Evolutionary conservation across 495 filamentous ascomycete species (phyloP).

Genomic region (Podospora sp.): DNA sequence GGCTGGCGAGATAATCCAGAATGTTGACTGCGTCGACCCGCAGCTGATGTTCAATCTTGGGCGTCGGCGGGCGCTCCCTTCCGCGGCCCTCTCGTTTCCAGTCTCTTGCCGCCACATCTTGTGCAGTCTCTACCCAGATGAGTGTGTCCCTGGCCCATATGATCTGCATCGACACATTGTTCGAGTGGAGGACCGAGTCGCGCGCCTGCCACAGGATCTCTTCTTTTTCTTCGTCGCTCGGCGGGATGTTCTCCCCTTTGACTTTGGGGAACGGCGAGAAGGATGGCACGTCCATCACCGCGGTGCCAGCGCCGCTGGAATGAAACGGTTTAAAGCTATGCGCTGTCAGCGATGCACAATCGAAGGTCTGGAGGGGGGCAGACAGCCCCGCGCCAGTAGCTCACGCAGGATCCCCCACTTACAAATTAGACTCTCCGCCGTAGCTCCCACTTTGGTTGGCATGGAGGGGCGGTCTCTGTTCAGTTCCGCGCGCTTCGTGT

Average conservation of each 20-base stretch:
- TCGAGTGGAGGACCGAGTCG: constrained; percentile 81
- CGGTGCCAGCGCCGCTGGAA: constrained; percentile 27
- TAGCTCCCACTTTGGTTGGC: constrained; percentile 30
- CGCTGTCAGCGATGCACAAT: constrained; percentile 19
- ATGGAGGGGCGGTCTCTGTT: constrained; percentile 37
- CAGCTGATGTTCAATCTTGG: constrained; percentile 83
- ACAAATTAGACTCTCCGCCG: constrained; percentile 30
- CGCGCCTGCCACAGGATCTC: constrained; percentile 81
- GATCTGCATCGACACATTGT: constrained; percentile 94
- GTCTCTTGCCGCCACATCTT: constrained; percentile 64
- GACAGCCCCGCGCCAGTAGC: background rate
- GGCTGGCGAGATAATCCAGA: constrained; percentile 82
- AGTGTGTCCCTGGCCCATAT: constrained; percentile 94
- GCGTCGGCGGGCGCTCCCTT: constrained; percentile 71
- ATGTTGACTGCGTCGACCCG: constrained; percentile 89
- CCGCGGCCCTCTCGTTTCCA: constrained; percentile 61
- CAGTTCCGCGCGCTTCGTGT: constrained; percentile 65
- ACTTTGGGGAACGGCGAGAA: constrained; percentile 93
- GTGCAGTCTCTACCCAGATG: constrained; percentile 81
- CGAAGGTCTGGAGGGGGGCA: background rate
- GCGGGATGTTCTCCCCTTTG: constrained; percentile 85
- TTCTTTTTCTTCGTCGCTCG: constrained; percentile 92
- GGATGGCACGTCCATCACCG: constrained; percentile 64
- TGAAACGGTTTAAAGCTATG: constrained; percentile 54
- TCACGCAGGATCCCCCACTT: constrained; percentile 16